phyloP scores from a whole-genome alignment of 2,329 filamentous ascomycete genomes.

The Sclerotinia spermophila region DNA sequence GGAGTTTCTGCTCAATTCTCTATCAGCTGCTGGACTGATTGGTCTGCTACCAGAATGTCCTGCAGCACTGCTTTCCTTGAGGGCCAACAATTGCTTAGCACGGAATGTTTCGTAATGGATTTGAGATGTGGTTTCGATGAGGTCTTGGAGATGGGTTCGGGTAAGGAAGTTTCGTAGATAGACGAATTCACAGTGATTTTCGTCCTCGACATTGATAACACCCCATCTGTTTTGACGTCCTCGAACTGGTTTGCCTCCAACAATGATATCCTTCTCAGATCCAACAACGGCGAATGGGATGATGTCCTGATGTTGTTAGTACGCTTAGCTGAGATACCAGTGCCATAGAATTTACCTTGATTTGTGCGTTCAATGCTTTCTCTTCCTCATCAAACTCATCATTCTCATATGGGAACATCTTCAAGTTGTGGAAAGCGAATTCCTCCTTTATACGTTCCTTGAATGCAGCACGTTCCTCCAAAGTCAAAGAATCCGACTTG shows the following conservation, averaged over 20 bases:
- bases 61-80: constrained; percentile 96
- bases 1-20: constrained; percentile 93
- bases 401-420: constrained; percentile 99
- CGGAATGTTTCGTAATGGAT: constrained; percentile 99
- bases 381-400: constrained; percentile 98
- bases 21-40: constrained; percentile 91
- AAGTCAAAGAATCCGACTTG: constrained; percentile 92
- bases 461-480: constrained; percentile 93
- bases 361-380: constrained; percentile 85
- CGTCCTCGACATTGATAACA: constrained; percentile 98
- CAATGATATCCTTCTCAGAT: constrained; percentile 95
- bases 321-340: background rate
- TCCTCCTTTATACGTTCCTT: constrained; percentile 99
- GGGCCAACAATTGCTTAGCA: constrained; percentile 93
- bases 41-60: constrained; percentile 73
- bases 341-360: constrained; percentile 67
- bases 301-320: constrained; percentile 62
- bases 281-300: constrained; percentile 97
- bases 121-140: constrained; percentile 98
- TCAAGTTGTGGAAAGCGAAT: constrained; percentile 98
- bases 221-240: constrained; percentile 99
- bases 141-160: constrained; percentile 94
- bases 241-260: constrained; percentile 95
- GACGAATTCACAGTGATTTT: constrained; percentile 99
- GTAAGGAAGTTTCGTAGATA: constrained; percentile 98